Conservation (phyloP, 345 rosid species). For the Eucalyptus regnans region DNA sequence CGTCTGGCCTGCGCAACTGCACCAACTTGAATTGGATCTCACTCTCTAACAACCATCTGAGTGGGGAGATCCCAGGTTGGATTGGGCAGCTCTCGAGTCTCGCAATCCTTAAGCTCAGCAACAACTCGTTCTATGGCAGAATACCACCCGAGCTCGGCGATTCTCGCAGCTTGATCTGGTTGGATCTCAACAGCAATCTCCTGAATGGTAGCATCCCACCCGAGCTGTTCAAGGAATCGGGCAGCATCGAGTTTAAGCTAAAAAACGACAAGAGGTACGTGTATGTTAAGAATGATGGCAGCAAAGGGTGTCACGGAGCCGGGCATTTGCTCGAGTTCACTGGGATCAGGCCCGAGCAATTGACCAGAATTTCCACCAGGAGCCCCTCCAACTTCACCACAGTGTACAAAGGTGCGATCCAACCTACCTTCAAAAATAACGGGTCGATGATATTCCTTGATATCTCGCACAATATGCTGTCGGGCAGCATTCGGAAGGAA, state of each 20-base stretch:
- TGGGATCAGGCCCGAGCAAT: conserved; percentile 36
- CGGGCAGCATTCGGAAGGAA: conserved; percentile 70
- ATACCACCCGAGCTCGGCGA: conserved; percentile 86
- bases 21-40: conserved; percentile 79
- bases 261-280: conserved; percentile 68
- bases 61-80: conserved; percentile 67
- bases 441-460: conserved; percentile 92
- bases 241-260: conserved; percentile 59
- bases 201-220: conserved; percentile 72
- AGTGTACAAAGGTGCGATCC: conserved; percentile 52
- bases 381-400: conserved; percentile 82
- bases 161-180: conserved; percentile 77
- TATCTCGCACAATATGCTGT: conserved; percentile 62
- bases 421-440: conserved; percentile 71
- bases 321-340: conserved; percentile 80
- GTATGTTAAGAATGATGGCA: conserved; percentile 73
- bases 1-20: conserved; percentile 62
- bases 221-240: conserved; percentile 70
- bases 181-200: conserved; percentile 71
- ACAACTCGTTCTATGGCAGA: conserved; percentile 66
- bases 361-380: conserved; percentile 50
- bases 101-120: conserved; percentile 84
- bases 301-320: conserved; percentile 73
- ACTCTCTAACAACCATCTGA: conserved; percentile 63
- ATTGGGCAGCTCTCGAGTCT: conserved; percentile 61